Evolutionary conservation across 352 stramenopile species (phyloP), one percentile per base, ranked within the genome.

Genomic region (Peronospora belbahrii): DNA sequence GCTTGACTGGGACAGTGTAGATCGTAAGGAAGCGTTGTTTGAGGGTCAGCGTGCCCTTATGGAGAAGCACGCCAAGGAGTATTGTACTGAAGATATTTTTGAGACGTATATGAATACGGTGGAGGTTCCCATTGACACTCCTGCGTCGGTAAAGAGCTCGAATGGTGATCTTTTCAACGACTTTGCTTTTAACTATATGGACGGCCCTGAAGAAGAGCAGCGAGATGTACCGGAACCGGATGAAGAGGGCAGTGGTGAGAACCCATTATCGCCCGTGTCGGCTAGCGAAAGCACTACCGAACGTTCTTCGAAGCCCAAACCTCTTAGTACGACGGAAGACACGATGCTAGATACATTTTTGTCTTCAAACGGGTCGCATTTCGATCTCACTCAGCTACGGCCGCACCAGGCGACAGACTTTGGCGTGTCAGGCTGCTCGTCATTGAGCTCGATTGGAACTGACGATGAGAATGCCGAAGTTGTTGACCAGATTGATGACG

Each of bases 71-170:
- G 78, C 81, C 2, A 90, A 89, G 54, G 81, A 89, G 42, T 90
- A 85, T 50, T 56, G 63, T 17, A 88, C 80, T 0, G 52, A 74
- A 3, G 78, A 92, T 45, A 88, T 89, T 27, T 92, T 89, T 44
- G 75, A 88, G 43, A 92, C 81, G 37, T 92, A 85, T 58, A 92
- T 92, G 73, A 87, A 92, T 52, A 86, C 81, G 7, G 65, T 85
- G 15, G 81, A 92, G 47, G 76, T 92, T 22, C 75, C 77, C 1
- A 66, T 87, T 30, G 81, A 92, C 47, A 92, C 81, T n/a, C 81
- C 81, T 6, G 80, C 73, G 38, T 89, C 77, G 13, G 74, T 86
- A 13, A 83, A 83, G 65, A 85, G 70, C 62, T 73, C 63, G 20
- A 65, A 65, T 22, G 75, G 69, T 17, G 76, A 89, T 39, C 48